phyloP scores from a whole-genome alignment of 306 rosid genomes.

The Ammopiptanthus mongolicus region DNA sequence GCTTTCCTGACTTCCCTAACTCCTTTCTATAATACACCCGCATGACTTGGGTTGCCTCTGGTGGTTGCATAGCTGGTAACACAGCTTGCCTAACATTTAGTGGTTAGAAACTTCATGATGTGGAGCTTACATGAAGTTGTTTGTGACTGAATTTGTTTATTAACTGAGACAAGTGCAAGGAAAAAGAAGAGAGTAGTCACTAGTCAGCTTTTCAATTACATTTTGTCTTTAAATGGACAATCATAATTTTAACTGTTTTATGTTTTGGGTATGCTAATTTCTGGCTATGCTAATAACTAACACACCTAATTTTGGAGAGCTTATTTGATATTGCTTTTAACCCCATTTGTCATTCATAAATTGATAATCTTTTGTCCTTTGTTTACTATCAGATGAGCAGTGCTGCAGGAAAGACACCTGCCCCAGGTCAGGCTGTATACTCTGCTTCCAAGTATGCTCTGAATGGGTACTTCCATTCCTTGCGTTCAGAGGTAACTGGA shows the following conservation, averaged over 20 bases:
- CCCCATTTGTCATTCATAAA: constrained; percentile 10
- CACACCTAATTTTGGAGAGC: background rate
- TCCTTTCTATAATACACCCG: too few species aligned
- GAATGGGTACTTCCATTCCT: constrained; percentile 85
- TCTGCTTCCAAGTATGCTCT: constrained; percentile 90
- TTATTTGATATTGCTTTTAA: constrained; percentile 3
- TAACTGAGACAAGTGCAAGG: background rate
- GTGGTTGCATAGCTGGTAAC: too few species aligned
- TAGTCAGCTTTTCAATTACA: background rate
- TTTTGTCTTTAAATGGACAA: background rate
- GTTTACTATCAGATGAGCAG: constrained; percentile 77
- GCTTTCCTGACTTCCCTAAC: too few species aligned
- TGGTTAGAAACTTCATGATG: constrained; percentile 7
- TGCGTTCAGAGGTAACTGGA: constrained; percentile 82
- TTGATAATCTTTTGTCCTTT: constrained; percentile 18
- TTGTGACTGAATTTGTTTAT: constrained; percentile 18
- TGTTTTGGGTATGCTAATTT: background rate
- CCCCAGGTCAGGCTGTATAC: constrained; percentile 94
- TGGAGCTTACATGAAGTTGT: constrained; percentile 13
- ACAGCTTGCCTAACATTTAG: too few species aligned
- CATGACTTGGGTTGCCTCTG: too few species aligned
- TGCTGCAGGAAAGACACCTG: constrained; percentile 92
- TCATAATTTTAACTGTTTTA: constrained; percentile 15
- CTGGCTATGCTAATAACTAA: background rate
- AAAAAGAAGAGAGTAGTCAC: constrained; percentile 3